Percentiles rank a stretch among this genome's conserved stretches.
phyloP scores from a whole-genome alignment of 2,329 filamentous ascomycete genomes.

The Aspergillus chevalieri region DNA sequence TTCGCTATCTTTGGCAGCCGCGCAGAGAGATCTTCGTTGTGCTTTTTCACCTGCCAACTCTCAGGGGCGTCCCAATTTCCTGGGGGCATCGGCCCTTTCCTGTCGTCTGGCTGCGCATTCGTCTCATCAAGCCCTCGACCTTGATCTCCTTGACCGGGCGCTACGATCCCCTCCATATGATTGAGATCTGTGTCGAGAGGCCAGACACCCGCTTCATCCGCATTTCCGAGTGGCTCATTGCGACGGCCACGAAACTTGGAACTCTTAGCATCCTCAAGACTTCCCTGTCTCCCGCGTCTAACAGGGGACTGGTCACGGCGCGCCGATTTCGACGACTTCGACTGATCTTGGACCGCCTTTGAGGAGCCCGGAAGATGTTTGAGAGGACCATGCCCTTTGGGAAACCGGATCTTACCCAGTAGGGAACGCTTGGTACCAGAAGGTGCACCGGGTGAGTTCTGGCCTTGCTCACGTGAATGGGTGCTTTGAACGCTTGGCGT shows the following conservation, averaged over 20 bases:
- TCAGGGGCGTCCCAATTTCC: conserved; percentile 88
- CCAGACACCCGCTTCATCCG: conserved; percentile 61
- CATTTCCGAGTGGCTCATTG: conserved; percentile 21
- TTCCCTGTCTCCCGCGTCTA: conserved; percentile 28
- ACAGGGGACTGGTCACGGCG: conserved; percentile 29
- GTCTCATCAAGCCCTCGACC: not conserved
- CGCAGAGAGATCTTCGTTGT: conserved; percentile 33
- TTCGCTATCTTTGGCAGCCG: conserved; percentile 49
- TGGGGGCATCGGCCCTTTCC: conserved; percentile 20
- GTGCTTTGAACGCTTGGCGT: conserved; percentile 68
- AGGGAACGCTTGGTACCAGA: conserved; percentile 42
- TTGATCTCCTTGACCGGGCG: not conserved
- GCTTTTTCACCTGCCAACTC: conserved; percentile 85
- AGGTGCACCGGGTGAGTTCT: conserved; percentile 33
- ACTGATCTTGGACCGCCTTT: conserved; percentile 22
- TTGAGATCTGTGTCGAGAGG: conserved; percentile 80
- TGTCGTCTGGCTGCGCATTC: not conserved
- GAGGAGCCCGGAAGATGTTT: conserved; percentile 26
- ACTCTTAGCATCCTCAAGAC: conserved; percentile 24
- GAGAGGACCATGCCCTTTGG: conserved; percentile 34
- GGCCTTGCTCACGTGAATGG: conserved; percentile 44
- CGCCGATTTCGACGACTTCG: conserved; percentile 19
- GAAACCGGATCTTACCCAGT: conserved; percentile 49
- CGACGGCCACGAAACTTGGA: conserved; percentile 27
- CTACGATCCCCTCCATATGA: conserved; percentile 87